Evolutionary conservation across 2,329 filamentous ascomycete genomes (phyloP).

Genomic region (Teratosphaeria epicoccoides): DNA sequence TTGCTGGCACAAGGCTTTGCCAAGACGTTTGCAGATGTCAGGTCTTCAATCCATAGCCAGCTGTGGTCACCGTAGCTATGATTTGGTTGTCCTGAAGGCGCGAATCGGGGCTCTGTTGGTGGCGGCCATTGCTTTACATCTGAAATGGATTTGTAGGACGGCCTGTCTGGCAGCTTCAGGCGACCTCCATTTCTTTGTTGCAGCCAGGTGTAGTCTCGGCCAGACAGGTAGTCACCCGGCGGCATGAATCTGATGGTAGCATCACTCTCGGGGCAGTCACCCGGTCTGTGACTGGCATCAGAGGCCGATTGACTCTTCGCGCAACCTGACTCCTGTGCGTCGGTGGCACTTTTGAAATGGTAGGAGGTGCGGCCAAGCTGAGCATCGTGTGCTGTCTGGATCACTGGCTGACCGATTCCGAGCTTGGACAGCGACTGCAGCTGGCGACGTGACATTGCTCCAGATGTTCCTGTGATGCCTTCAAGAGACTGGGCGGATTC

Average conservation of each 20-base stretch:
- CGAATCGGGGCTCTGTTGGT: background rate
- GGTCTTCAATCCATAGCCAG: background rate
- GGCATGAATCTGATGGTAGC: background rate
- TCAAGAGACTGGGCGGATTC: background rate
- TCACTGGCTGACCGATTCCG: background rate
- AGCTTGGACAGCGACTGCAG: background rate
- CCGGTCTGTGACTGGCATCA: no score
- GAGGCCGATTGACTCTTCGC: background rate
- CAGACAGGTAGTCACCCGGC: background rate
- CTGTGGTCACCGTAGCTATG: background rate
- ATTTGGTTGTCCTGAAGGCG: background rate
- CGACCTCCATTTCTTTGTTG: background rate
- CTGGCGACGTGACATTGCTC: background rate
- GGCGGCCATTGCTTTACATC: background rate
- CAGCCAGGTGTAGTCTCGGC: background rate
- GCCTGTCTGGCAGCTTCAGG: background rate
- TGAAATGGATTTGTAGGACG: background rate
- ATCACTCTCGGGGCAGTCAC: background rate
- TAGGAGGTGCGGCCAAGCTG: background rate
- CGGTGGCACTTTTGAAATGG: background rate
- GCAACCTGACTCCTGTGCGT: background rate
- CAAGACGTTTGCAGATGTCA: background rate
- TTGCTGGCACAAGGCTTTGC: background rate
- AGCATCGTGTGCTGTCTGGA: background rate
- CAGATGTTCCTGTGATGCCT: background rate